Percentiles rank a stretch among this genome's conserved stretches.
Evolutionary conservation across 345 rosid species (phyloP).

Genomic region (thale cress (Arabidopsis thaliana)): DNA sequence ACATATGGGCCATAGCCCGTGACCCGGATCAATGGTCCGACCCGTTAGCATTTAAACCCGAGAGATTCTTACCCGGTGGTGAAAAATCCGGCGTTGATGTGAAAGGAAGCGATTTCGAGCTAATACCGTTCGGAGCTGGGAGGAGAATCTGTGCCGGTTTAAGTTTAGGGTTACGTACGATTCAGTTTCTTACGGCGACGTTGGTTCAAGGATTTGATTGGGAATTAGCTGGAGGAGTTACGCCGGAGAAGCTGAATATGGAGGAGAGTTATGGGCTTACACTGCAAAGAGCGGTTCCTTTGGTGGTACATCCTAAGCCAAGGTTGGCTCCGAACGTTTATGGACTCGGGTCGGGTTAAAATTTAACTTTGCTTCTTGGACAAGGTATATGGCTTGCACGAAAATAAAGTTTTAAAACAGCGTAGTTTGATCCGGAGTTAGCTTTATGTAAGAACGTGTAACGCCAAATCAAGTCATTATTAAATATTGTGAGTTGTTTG

Average conservation of each 20-base stretch:
- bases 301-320: constrained; percentile 66
- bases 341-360: constrained; percentile 25
- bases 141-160: constrained; percentile 85
- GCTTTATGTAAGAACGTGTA: background rate
- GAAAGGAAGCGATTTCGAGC: constrained; percentile 71
- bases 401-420: constrained; percentile 4
- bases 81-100: constrained; percentile 66
- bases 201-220: constrained; percentile 74
- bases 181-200: constrained; percentile 65
- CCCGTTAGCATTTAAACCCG: constrained; percentile 65
- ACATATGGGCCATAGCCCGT: constrained; percentile 89
- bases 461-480: background rate
- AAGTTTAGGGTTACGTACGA: constrained; percentile 76
- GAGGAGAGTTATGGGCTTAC: constrained; percentile 81
- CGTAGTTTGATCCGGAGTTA: background rate
- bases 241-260: constrained; percentile 69
- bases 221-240: constrained; percentile 60
- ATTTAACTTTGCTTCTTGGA: background rate
- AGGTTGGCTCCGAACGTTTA: constrained; percentile 53
- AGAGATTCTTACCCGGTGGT: constrained; percentile 77
- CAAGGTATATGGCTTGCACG: constrained; percentile 17
- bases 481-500: background rate
- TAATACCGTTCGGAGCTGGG: constrained; percentile 88
- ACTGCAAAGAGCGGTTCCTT: constrained; percentile 65
- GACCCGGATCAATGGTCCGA: constrained; percentile 75